phyloP scores from a whole-genome alignment of 495 filamentous ascomycete genomes.

The Trypethelium eluteriae region DNA sequence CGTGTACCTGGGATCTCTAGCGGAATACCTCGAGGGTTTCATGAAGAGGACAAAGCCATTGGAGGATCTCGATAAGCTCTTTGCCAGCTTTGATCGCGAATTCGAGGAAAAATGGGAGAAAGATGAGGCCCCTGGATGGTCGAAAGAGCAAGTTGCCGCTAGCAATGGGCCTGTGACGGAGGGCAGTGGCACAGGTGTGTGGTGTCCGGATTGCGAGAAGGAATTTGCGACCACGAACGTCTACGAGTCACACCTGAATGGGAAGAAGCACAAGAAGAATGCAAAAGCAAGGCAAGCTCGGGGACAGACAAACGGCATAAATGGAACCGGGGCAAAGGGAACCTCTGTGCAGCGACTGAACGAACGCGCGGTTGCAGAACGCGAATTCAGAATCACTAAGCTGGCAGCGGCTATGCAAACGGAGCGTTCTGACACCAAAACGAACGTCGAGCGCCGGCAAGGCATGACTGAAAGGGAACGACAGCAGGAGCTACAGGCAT shows the following conservation, averaged over 20 bases:
- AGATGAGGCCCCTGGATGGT: slow-evolving; percentile 74
- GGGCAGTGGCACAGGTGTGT: slow-evolving; percentile 64
- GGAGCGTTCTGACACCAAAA: slow-evolving; percentile 73
- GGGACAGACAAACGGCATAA: slow-evolving; percentile 26
- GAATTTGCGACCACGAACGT: slow-evolving; percentile 94
- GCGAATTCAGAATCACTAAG: slow-evolving; percentile 73
- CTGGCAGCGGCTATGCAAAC: slow-evolving; percentile 67
- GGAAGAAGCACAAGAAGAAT: slow-evolving; percentile 85
- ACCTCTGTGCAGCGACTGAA: slow-evolving; percentile 54
- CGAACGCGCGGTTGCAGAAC: slow-evolving; percentile 82
- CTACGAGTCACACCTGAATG: slow-evolving; percentile 77
- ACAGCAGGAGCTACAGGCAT: slow-evolving; percentile 80
- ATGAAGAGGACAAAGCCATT: slow-evolving; percentile 72
- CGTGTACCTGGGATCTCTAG: slow-evolving; percentile 71
- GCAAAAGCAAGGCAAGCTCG: slow-evolving; percentile 50
- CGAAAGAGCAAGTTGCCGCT: slow-evolving; percentile 42
- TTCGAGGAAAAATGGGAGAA: slow-evolving; percentile 78
- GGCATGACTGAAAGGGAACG: slow-evolving; percentile 95
- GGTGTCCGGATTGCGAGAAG: slow-evolving; percentile 85
- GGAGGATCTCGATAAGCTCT: slow-evolving; percentile 72
- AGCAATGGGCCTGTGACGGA: slow-evolving; percentile 42
- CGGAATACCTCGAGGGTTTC: slow-evolving; percentile 77
- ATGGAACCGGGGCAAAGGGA: slow-evolving; percentile 25
- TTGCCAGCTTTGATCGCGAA: slow-evolving; percentile 64
- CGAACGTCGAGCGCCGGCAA: slow-evolving; percentile 89